Base-by-base conservation (phyloP, 495 filamentous ascomycete genomes). In the Cladorrhinum samala region DNA sequence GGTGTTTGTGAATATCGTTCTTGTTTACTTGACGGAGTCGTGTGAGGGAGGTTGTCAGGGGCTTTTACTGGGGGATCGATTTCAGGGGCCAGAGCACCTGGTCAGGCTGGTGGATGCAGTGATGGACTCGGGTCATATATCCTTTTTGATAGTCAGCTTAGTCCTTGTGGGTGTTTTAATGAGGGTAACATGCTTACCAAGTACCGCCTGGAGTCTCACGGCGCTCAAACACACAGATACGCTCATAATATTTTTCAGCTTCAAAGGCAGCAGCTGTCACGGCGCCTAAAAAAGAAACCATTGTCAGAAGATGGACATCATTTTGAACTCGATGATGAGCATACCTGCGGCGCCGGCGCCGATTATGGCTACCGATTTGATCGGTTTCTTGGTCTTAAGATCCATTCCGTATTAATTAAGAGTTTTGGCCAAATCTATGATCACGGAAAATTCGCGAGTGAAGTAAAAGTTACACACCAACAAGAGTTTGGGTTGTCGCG, bases 301-400 rank as follows among this genome's bases (percentile, higher is more conserved):
- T n/a, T n/a, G n/a, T 24, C 41, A 7, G 9, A 53, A 21, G 17
- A 13, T 16, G 9, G 17, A 19, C 16, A 46, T 8, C 21, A 46
- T 9, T 33, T 11, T 5, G 6, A 39, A 25, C 60, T 20, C 6
- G 41, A 36, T n/a, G 41, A 46, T 40, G 66, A 72, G 66, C 70
- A 48, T 69, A 76, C 74, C 76, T 49, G 73, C 61, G 18, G 76
- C 75, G 7, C 76, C 76, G 1, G 76, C 76, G 3, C 76, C 76
- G 40, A 79, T 75, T 36, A 79, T 69, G 4, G 76, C 75, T 2
- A 79, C 73, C 2, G 73, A 77, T 50, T 67, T 75, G 55, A 77
- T 70, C 14, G 11, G 8, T 23, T 46, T 56, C 21, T 37, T 27
- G 8, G 16, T 49, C 23, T 36, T 45, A 30, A 13, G 13, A 20